These are phyloP conservation scores for Rosa hybrid DNA, from an alignment of 331 rosid genomes.

Conservation along the genomic window DNA sequence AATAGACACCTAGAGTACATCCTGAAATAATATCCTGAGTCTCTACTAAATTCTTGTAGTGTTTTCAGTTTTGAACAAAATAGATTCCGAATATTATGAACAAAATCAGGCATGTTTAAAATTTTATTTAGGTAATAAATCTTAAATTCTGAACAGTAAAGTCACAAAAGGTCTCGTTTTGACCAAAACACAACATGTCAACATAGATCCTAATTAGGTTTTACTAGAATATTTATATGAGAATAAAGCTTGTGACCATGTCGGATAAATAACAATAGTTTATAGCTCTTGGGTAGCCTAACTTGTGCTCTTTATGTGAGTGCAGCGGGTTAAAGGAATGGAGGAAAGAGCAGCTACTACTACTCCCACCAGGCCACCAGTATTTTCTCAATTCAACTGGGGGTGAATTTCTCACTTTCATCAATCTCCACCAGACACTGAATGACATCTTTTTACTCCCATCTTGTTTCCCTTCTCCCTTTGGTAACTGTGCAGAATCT, in stretches of 20 bases:
- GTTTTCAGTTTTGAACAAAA: too few species aligned
- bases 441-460: neutral
- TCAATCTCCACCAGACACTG: neutral
- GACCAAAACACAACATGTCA: neutral
- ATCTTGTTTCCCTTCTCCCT: neutral
- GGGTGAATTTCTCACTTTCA: neutral
- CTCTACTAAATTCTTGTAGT: too few species aligned
- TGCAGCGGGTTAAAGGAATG: neutral
- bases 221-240: too few species aligned
- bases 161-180: neutral
- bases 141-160: too few species aligned
- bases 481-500: slow-evolving; percentile 8
- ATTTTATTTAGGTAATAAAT: neutral
- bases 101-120: neutral
- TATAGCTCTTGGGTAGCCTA: neutral
- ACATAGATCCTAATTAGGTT: neutral
- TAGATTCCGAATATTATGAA: too few species aligned
- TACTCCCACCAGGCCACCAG: neutral
- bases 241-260: neutral
- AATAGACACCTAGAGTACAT: too few species aligned
- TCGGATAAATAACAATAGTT: neutral
- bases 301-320: neutral
- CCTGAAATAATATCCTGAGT: too few species aligned
- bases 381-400: slow-evolving; percentile 9
- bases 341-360: neutral